These are phyloP conservation scores for Oldenlandia corymbosa DNA, from an alignment of 257 asterid genomes.

Conservation along the genomic window DNA sequence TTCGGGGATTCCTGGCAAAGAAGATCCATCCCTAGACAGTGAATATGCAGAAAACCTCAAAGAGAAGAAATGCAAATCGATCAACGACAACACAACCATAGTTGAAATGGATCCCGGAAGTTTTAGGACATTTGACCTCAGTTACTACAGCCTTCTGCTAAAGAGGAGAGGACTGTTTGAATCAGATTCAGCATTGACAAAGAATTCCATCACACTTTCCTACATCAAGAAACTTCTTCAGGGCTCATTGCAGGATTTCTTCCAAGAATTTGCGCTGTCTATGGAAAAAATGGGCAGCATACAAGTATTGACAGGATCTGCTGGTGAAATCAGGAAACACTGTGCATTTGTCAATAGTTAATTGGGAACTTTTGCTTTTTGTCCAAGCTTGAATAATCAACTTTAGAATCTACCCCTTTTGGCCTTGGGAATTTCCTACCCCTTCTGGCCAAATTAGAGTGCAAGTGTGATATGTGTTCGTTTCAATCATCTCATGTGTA, in stretches of 20 bases:
- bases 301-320: conserved; percentile 47
- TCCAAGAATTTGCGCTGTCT: conserved; percentile 39
- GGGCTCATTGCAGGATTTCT: conserved; percentile 32
- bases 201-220: conserved; percentile 3
- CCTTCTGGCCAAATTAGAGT: too few relatives aligned
- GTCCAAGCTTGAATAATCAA: too few relatives aligned
- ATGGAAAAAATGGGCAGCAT: conserved; percentile 72
- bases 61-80: conserved; percentile 36
- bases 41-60: conserved; percentile 59
- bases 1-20: conserved; percentile 41
- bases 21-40: conserved; percentile 59
- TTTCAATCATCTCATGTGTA: too few relatives aligned
- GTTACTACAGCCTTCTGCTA: conserved; percentile 50
- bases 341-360: conserved; percentile 37
- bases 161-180: conserved; percentile 59
- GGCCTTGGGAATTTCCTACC: too few relatives aligned
- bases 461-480: too few relatives aligned
- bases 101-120: conserved; percentile 77
- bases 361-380: neutral
- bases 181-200: conserved; percentile 47
- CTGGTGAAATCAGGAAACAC: conserved; percentile 52
- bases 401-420: too few relatives aligned
- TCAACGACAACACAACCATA: conserved; percentile 29
- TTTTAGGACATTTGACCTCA: conserved; percentile 57
- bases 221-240: conserved; percentile 8